Base-by-base conservation (phyloP, 1,139 yeast species). In the Debaryomyces fabryi region DNA sequence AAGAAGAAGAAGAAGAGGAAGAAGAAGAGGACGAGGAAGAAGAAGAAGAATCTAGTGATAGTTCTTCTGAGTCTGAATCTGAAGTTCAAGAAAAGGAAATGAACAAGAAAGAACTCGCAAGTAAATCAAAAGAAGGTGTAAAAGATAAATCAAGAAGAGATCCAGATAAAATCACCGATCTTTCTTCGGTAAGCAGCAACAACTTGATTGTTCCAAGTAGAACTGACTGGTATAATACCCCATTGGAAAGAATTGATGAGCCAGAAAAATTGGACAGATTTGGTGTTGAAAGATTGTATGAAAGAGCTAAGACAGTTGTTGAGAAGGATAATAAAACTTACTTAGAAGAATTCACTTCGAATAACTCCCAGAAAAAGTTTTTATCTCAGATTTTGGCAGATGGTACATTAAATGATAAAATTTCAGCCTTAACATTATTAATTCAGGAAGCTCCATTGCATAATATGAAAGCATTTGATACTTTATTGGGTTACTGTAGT, bases 391-490 rank as follows among this genome's bases (percentile, higher is more conserved):
- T 93, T 55, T 79, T 93, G 61, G 78, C 92, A 6, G 88, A 85
- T 54, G 99, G 99, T 88, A 93, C 99, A 0, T 78, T 93, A 58
- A 86, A 85, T 59, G 99, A 93, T 86, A 92, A 93, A 70, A 88
- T 93, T 50, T 89, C 97, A 42, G 97, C 99, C 0, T 78, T 93
- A 60, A 92, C 99, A 0, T 81, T 93, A 63, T 75, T 93, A 64
- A 82, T 92, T 43, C 98, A 93, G 65, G 99, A 93, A 70, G 91
- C 98, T 3, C 99, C 99, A 4, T 66, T 91, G 50, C 99, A 93
- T 64, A 88, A 95, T 56, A 64, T 86, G 50, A 88, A 89, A 65
- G 91, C 96, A 0, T 74, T 95, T 49, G 96, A 90, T 53, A 85
- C 86, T 25, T 71, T 93, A 55, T 67, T 89, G 49, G 78, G 82